phyloP scores from a whole-genome alignment of 2,329 filamentous ascomycete species.

The Fusarium transvaalense region DNA sequence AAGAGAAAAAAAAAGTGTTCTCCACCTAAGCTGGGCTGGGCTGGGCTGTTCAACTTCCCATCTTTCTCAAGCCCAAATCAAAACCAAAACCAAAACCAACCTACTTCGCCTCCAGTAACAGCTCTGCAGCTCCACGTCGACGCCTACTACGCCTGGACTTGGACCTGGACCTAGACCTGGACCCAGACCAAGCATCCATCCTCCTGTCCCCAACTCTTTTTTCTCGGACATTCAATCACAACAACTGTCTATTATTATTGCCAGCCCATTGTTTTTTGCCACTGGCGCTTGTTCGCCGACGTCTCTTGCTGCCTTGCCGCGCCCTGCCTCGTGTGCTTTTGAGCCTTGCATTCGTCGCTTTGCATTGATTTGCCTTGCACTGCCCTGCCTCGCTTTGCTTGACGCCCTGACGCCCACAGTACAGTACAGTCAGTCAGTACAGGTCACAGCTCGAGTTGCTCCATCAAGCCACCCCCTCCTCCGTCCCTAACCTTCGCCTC shows the following conservation, averaged over 20 bases:
- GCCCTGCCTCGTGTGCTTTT: constrained; percentile 25
- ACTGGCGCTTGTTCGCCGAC: constrained; percentile 38
- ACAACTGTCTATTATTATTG: constrained; percentile 21
- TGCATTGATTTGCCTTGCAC: constrained; percentile 35
- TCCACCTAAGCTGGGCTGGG: constrained; percentile 35
- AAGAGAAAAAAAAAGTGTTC: constrained; percentile 29
- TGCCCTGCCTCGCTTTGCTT: constrained; percentile 31
- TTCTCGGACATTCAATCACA: constrained; percentile 25
- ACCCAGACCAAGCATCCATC: constrained; percentile 43
- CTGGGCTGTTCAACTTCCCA: constrained; percentile 17
- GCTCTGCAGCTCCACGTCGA: constrained; percentile 40
- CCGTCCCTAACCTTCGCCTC: constrained; percentile 44
- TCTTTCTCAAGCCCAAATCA: constrained; percentile 30
- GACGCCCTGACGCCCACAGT: constrained; percentile 38
- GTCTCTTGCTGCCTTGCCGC: constrained; percentile 34
- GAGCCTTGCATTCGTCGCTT: constrained; percentile 31
- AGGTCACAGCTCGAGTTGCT: constrained; percentile 45
- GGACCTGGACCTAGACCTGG: constrained; percentile 22
- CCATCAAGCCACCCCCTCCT: constrained; percentile 50
- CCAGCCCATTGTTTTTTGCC: constrained; percentile 27
- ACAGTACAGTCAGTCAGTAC: constrained; percentile 31
- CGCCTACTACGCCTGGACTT: constrained; percentile 31
- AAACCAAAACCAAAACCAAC: constrained; percentile 20
- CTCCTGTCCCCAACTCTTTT: constrained; percentile 40
- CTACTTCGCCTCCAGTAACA: constrained; percentile 35